phyloP scores from a whole-genome alignment of 2,329 filamentous ascomycete species.

The Thelonectria discophora region DNA sequence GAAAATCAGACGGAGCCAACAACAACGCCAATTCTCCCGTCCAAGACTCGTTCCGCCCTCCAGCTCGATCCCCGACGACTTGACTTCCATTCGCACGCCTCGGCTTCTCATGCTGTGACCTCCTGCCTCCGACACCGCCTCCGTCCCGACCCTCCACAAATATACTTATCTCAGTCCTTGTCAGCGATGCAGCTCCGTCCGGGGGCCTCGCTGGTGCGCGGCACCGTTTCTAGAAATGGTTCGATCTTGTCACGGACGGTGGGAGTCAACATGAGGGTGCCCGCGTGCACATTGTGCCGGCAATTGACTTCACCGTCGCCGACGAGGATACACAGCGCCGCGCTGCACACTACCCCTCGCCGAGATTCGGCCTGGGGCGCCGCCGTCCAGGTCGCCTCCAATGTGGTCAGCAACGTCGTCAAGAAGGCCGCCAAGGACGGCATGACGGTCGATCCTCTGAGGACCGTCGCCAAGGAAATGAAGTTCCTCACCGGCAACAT shows the following conservation, averaged over 20 bases:
- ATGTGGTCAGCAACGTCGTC: constrained; percentile 74
- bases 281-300: constrained; percentile 46
- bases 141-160: constrained; percentile 11
- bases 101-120: constrained; percentile 15
- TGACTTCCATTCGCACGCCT: background rate
- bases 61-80: constrained; percentile 1
- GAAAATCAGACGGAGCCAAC: constrained; percentile 30
- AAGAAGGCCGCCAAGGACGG: constrained; percentile 69
- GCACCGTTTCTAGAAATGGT: constrained; percentile 45
- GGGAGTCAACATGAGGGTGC: constrained; percentile 26
- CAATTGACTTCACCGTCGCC: constrained; percentile 45
- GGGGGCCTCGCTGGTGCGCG: constrained; percentile 60
- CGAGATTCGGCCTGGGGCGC: constrained; percentile 77
- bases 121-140: background rate
- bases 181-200: constrained; percentile 62
- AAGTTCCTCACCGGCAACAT: constrained; percentile 96
- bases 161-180: constrained; percentile 9
- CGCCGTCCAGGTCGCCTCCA: constrained; percentile 74
- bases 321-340: constrained; percentile 45
- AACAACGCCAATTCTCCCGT: constrained; percentile 13
- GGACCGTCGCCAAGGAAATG: constrained; percentile 94
- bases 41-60: background rate
- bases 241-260: constrained; percentile 34
- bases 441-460: constrained; percentile 85
- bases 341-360: constrained; percentile 55